Conservation (phyloP, 805 yeast genomes). For the Candida awuae region DNA sequence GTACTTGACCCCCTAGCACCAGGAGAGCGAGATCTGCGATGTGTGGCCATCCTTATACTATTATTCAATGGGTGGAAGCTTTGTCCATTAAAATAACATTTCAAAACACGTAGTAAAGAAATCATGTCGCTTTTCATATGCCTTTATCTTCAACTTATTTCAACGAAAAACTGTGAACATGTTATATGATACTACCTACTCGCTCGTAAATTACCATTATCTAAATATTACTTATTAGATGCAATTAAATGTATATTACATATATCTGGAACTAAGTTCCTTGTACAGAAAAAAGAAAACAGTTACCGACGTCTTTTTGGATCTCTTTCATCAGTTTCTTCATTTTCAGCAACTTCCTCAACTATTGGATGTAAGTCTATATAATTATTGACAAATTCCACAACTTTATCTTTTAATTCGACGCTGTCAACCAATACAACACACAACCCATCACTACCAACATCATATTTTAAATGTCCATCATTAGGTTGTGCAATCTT, state of each 20-base stretch:
- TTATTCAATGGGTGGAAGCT: too few species aligned
- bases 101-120: too few species aligned
- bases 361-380: constrained; percentile 5
- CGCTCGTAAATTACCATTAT: too few species aligned
- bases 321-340: constrained; percentile 11
- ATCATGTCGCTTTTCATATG: too few species aligned
- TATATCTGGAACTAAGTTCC: too few species aligned
- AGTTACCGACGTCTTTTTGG: constrained; percentile 9
- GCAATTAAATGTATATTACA: too few species aligned
- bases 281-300: not conserved
- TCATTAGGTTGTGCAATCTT: constrained; percentile 47
- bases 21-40: constrained; percentile 8
- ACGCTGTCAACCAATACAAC: constrained; percentile 43
- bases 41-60: constrained; percentile 1
- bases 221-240: too few species aligned
- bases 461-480: constrained; percentile 48
- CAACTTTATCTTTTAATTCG: constrained; percentile 32
- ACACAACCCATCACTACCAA: constrained; percentile 53
- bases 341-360: not conserved
- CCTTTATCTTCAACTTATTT: too few species aligned
- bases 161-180: too few species aligned
- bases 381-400: constrained; percentile 35
- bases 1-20: not conserved
- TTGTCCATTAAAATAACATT: too few species aligned
- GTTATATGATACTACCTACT: too few species aligned